phyloP scores from a whole-genome alignment of 2,329 filamentous ascomycete species.

The Monilinia polystroma region DNA sequence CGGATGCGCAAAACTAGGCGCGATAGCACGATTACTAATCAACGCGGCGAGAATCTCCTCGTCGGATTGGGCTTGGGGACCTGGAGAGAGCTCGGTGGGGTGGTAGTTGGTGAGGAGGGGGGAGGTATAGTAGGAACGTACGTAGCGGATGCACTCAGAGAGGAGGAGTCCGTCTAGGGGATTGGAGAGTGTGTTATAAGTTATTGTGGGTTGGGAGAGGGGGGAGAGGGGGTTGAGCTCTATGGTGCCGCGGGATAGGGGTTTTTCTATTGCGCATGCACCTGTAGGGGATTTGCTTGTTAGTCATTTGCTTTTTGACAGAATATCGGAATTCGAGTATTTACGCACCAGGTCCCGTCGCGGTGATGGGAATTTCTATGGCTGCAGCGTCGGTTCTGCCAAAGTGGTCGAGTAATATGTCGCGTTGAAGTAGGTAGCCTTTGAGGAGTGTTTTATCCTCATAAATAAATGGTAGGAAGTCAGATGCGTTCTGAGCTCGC shows the following conservation, averaged over 20 bases:
- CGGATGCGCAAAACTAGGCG: slow-evolving; percentile 23
- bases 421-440: slow-evolving; percentile 2
- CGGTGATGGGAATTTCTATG: neutral
- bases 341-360: neutral
- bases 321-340: too few relatives aligned
- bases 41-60: slow-evolving; percentile 7
- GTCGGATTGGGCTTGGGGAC: neutral
- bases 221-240: slow-evolving; percentile 43
- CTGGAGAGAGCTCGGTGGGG: slow-evolving; percentile 1
- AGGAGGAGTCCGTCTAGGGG: slow-evolving; percentile 1
- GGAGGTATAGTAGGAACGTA: neutral
- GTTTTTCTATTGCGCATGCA: slow-evolving; percentile 32
- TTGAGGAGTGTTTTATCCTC: slow-evolving; percentile 12
- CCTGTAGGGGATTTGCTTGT: neutral
- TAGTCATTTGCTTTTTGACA: neutral
- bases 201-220: slow-evolving; percentile 35
- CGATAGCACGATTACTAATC: neutral
- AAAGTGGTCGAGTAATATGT: slow-evolving; percentile 4
- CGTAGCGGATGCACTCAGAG: slow-evolving; percentile 1
- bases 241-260: slow-evolving; percentile 45
- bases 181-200: slow-evolving; percentile 44
- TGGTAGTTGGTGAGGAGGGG: neutral
- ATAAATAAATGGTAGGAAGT: slow-evolving; percentile 7
- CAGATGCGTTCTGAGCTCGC: neutral
- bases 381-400: neutral